These are phyloP conservation scores for Carex pumila DNA, from an alignment of 176 grass and related monocot species.

Conservation along the genomic window DNA sequence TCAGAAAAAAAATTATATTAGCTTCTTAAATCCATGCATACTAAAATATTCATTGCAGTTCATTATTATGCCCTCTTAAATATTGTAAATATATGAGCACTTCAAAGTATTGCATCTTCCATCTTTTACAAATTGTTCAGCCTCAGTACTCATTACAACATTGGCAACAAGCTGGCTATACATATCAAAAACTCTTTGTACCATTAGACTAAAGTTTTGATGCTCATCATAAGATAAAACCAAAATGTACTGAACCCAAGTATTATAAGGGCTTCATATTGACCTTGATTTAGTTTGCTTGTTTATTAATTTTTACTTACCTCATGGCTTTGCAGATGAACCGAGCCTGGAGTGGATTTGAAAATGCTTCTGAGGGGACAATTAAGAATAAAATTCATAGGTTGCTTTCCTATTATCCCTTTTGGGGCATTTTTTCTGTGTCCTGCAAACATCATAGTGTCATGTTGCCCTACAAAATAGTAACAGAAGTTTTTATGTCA, in stretches of 20 bases:
- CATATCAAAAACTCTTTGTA: neutral
- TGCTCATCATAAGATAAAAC: neutral
- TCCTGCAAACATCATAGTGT: neutral
- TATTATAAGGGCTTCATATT: neutral
- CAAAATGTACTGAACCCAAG: neutral
- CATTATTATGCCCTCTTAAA: neutral
- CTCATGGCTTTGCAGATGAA: conserved; percentile 49
- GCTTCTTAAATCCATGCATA: neutral
- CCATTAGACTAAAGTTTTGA: neutral
- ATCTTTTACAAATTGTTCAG: neutral
- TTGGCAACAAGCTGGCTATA: neutral
- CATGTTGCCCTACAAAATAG: too few relatives aligned
- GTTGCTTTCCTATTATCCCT: conserved; percentile 4
- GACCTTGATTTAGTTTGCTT: neutral
- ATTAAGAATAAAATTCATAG: conserved; percentile 84
- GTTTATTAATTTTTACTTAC: conserved; percentile 4
- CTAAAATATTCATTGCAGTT: neutral
- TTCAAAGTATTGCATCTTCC: neutral
- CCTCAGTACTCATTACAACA: neutral
- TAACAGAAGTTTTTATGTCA: neutral
- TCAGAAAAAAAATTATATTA: too few relatives aligned
- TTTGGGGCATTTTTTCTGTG: conserved; percentile 13
- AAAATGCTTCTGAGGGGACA: conserved; percentile 68
- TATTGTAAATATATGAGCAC: neutral
- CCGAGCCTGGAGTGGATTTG: conserved; percentile 64